Percentiles rank a stretch among this genome's conserved stretches.
phyloP scores from a whole-genome alignment of 805 yeast genomes.

The Ogataea sp. region DNA sequence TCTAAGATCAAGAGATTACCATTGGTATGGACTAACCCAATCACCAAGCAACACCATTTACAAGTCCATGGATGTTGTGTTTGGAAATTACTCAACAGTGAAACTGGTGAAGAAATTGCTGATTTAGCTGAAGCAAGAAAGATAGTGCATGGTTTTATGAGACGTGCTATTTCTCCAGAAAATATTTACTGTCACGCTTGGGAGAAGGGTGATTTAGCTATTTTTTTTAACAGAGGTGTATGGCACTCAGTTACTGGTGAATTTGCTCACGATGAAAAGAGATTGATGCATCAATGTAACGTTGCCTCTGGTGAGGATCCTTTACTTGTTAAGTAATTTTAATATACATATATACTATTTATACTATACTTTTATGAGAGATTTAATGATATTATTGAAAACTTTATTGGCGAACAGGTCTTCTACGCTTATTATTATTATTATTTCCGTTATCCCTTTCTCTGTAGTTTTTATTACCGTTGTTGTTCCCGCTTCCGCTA shows the following conservation, averaged over 20 bases:
- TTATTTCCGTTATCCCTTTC: slow-evolving; percentile 7
- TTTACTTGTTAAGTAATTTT: too few relatives aligned
- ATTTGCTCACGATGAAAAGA: slow-evolving; percentile 65
- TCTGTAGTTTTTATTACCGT: slow-evolving; percentile 11
- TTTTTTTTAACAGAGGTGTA: slow-evolving; percentile 83
- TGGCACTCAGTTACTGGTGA: slow-evolving; percentile 93
- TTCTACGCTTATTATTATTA: slow-evolving; percentile 2
- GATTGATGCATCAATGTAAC: slow-evolving; percentile 92
- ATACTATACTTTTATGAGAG: background rate
- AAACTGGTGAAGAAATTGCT: slow-evolving; percentile 51
- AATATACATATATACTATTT: background rate
- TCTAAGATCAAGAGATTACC: slow-evolving; percentile 72
- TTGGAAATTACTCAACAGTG: slow-evolving; percentile 45
- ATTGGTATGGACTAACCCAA: slow-evolving; percentile 88
- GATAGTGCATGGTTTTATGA: slow-evolving; percentile 65
- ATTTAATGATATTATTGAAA: background rate
- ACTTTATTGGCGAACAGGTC: slow-evolving; percentile 6
- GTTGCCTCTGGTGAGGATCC: slow-evolving; percentile 77
- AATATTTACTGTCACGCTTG: slow-evolving; percentile 76
- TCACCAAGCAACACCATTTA: slow-evolving; percentile 72
- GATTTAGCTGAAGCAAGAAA: slow-evolving; percentile 69
- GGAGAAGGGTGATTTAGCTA: slow-evolving; percentile 77
- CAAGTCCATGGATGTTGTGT: slow-evolving; percentile 90
- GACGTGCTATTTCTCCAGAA: slow-evolving; percentile 75
- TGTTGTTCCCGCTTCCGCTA: too few relatives aligned